Evolutionary conservation across 2,329 filamentous ascomycete genomes (phyloP), one percentile per base, ranked within the genome.

Genomic region (Byssoonygena ceratinophila): DNA sequence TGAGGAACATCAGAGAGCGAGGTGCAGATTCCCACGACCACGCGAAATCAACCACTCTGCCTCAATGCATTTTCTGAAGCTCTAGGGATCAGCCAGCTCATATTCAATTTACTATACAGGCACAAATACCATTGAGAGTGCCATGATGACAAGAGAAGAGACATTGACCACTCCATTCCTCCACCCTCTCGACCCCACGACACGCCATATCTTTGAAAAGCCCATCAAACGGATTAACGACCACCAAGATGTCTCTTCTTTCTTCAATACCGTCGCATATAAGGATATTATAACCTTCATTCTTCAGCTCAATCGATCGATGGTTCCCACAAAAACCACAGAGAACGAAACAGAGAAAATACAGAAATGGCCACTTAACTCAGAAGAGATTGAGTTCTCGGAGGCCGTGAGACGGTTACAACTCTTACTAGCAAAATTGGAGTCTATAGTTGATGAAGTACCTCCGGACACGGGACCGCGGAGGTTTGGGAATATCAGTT

Each of bases 401-500:
- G 72, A 76, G 1, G 76, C 82, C 0, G 77, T 95, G 18, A 72
- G 73, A 47, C 76, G 75, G 8, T 72, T 97, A 18, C 81, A 83
- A 66, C 65, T 72, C 8, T 73, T 98, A 32, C 71, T 97, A 14
- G 69, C 74, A 4, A 77, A 74, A 46, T 73, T 94, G 12, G 78
- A 80, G 48, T 70, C 70, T 7, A 76, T 94, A 46, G 80, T 95
- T 47, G 79, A 84, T 14, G 81, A 90, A 63, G 85, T 82, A 0
- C 91, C 90, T 1, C 91, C 91, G 0, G 85, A 94, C 61, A 80
- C 82, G 5, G 90, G 90, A 12, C 90, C 91, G 16, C 77, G 91
- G 50, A 78, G 92, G 57, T 98, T 97, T 65, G 92, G 92, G 31
- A 98, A 98, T 66, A 74, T 87, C 43, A 91, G 86, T 62, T 98